Evolutionary conservation across 768 basidiomycete genomes (phyloP), one percentile per base, ranked within the genome.

Genomic region (Boletus sensibilis): DNA sequence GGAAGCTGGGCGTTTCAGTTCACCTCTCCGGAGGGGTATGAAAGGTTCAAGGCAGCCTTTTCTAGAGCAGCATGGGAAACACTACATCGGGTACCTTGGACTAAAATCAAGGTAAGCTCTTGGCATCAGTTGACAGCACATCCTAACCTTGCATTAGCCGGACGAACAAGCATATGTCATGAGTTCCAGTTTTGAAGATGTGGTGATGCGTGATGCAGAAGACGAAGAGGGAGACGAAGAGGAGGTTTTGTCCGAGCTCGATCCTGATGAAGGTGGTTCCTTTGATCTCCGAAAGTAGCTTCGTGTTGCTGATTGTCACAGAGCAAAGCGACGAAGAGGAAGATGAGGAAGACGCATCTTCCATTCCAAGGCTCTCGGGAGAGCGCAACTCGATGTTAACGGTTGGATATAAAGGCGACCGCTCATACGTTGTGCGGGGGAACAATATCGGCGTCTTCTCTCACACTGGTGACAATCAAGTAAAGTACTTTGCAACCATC

Each of bases 361-460:
- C 75, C 13, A 67, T 75, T 41, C 61, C 72, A 11, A 73, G 77
- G 43, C 61, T 74, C 16, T 76, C 79, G 39, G 87, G 87, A 27
- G 87, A 86, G 31, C 80, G 80, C 58, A 98, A 98, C 71, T 90
- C 91, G 6, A 90, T 93, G 59, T 81, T 98, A 37, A 92, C 91
- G 4, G 87, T 98, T 39, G 96, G 96, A 12, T 95, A 97, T 79
- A 94, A 92, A 74, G 92, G 94, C 57, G 94, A 97, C 65, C 81
- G 95, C 29, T 93, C 94, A 12, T 97, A 92, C 66, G 94, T 98
- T 55, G 87, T 93, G 35, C 86, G 94, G 43, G 95, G 94, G 39
- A 89, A 85, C 73, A 92, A 88, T 66, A 94, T 97, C 50, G 93
- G 93, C 16, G 91, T 94, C 25, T 97, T 95, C 77, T 86, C 82